Conservation (phyloP, 2,329 filamentous ascomycete species). For the Cercospora nicotianae region DNA sequence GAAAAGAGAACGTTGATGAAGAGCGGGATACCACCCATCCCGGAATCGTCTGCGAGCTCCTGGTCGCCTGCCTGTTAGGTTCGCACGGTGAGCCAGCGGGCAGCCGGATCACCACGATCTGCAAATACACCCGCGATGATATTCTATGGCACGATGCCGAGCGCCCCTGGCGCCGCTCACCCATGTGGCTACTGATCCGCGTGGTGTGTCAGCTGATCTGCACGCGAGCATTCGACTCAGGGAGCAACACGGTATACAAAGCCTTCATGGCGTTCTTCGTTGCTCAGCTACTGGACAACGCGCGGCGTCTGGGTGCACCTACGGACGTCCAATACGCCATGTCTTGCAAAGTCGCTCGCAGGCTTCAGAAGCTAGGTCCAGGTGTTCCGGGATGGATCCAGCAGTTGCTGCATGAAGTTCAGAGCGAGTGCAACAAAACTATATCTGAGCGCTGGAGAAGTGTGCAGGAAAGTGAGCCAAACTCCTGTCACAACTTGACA, state of each 20-base stretch:
- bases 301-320: too few species aligned
- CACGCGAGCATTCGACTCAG: not conserved
- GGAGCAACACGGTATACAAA: conserved; percentile 10
- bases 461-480: not conserved
- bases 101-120: conserved; percentile 35
- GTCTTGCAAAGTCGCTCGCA: conserved; percentile 15
- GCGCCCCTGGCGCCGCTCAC: conserved; percentile 62
- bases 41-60: conserved; percentile 57
- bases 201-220: conserved; percentile 59
- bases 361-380: conserved; percentile 12
- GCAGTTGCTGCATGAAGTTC: not conserved
- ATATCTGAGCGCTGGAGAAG: not conserved
- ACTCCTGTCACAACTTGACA: not conserved
- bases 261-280: conserved; percentile 14
- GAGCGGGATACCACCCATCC: conserved; percentile 60
- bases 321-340: conserved; percentile 14
- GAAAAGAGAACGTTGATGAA: conserved; percentile 52
- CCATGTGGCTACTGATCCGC: conserved; percentile 63
- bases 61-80: conserved; percentile 41
- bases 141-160: conserved; percentile 50
- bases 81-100: conserved; percentile 2
- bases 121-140: conserved; percentile 64
- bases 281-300: too few species aligned
- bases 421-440: conserved; percentile 1
- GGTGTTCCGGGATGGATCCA: conserved; percentile 1